These are phyloP conservation scores for Suillus hirtellus DNA, from an alignment of 768 basidiomycete species.

Conservation along the genomic window DNA sequence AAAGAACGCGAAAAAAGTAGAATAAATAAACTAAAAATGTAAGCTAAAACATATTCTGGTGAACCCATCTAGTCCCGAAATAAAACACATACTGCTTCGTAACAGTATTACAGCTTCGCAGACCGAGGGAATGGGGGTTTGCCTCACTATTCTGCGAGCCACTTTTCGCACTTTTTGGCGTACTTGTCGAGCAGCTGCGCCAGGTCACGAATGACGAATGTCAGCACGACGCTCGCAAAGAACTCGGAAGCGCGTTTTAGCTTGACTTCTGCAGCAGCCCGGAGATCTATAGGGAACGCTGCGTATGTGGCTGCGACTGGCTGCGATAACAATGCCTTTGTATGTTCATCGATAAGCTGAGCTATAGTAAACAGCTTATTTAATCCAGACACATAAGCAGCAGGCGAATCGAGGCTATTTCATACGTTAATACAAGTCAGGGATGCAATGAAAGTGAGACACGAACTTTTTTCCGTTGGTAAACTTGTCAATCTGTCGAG, in stretches of 20 bases:
- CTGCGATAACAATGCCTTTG: slow-evolving; percentile 65
- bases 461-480: slow-evolving; percentile 88
- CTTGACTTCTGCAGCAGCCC: slow-evolving; percentile 65
- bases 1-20: slow-evolving; percentile 14
- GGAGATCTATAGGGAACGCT: slow-evolving; percentile 65
- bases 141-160: slow-evolving; percentile 70
- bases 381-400: slow-evolving; percentile 77
- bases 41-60: slow-evolving; percentile 28
- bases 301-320: slow-evolving; percentile 73
- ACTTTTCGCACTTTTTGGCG: slow-evolving; percentile 91
- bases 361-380: slow-evolving; percentile 69
- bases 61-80: slow-evolving; percentile 35
- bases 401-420: slow-evolving; percentile 82
- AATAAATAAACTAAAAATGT: slow-evolving; percentile 16
- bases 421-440: slow-evolving; percentile 17
- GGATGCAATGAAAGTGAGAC: slow-evolving; percentile 11
- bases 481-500: slow-evolving; percentile 77
- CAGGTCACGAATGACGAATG: slow-evolving; percentile 87
- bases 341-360: slow-evolving; percentile 87
- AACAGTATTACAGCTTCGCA: slow-evolving; percentile 28
- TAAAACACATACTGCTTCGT: slow-evolving; percentile 35
- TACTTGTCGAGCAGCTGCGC: slow-evolving; percentile 90
- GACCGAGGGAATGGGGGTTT: slow-evolving; percentile 17
- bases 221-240: slow-evolving; percentile 84
- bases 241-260: slow-evolving; percentile 87